phyloP scores from a whole-genome alignment of 2,329 filamentous ascomycete species.

The Blumeria graminis region DNA sequence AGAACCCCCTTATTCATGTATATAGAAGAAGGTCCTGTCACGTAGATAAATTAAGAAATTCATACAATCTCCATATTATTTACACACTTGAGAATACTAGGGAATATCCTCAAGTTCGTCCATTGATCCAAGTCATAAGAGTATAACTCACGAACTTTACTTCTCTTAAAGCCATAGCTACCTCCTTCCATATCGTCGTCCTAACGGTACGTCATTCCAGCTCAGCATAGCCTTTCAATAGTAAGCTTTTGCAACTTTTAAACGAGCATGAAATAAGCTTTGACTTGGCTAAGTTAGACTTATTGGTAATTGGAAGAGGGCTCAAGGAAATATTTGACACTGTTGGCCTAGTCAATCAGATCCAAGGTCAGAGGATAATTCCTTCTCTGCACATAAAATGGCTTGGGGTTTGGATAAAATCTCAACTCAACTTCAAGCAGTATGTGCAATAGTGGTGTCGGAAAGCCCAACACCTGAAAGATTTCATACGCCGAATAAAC shows the following conservation, averaged over 20 bases:
- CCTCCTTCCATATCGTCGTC: too few relatives aligned
- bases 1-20: too few relatives aligned
- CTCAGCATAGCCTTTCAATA: too few relatives aligned
- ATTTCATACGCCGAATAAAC: neutral
- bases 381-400: neutral
- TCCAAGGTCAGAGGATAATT: neutral
- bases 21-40: too few relatives aligned
- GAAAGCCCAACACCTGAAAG: neutral
- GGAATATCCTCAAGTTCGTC: too few relatives aligned
- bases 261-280: neutral
- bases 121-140: too few relatives aligned
- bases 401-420: neutral
- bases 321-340: neutral
- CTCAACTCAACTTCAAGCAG: neutral
- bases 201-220: too few relatives aligned
- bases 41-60: too few relatives aligned
- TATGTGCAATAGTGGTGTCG: neutral
- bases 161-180: too few relatives aligned
- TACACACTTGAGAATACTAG: too few relatives aligned
- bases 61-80: too few relatives aligned
- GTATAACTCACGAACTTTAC: too few relatives aligned
- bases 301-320: neutral
- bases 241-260: neutral
- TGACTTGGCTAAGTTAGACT: neutral
- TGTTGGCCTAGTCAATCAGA: neutral